Percentiles rank a stretch among this genome's conserved stretches.
phyloP scores from a whole-genome alignment of 78 protist genomes.

The Guillardia theta region DNA sequence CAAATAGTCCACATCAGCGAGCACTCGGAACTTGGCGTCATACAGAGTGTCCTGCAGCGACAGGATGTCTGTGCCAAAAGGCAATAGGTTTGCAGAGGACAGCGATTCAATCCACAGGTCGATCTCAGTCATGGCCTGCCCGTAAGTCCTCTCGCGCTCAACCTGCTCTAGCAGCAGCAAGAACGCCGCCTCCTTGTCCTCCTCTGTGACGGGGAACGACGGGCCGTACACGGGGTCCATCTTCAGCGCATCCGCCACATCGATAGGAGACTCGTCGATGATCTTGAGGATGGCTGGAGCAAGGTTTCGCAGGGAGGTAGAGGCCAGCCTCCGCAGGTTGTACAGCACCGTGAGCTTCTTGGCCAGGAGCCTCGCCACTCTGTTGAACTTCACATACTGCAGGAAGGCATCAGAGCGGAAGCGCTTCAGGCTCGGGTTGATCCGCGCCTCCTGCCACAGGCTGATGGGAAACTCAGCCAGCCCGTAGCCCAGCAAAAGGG shows the following conservation, averaged over 20 bases:
- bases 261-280: not conserved
- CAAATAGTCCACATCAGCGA: too few species aligned
- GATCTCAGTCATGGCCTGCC: not conserved
- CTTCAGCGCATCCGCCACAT: not conserved
- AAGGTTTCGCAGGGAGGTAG: not conserved
- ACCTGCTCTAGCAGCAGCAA: not conserved
- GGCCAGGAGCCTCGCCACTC: not conserved
- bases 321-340: not conserved
- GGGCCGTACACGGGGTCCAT: not conserved
- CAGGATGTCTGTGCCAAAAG: not conserved
- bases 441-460: constrained; percentile 20
- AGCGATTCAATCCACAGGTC: not conserved
- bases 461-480: not conserved
- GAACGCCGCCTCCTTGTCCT: not conserved
- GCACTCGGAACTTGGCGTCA: too few species aligned
- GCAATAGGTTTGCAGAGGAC: not conserved
- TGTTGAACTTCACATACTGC: not conserved
- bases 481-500: not conserved
- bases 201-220: not conserved
- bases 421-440: not conserved
- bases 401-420: not conserved
- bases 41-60: not conserved
- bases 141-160: not conserved
- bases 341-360: not conserved
- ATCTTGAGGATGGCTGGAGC: not conserved